phyloP scores from a whole-genome alignment of 2,329 filamentous ascomycete species.

The Fusarium keratoplasticum region DNA sequence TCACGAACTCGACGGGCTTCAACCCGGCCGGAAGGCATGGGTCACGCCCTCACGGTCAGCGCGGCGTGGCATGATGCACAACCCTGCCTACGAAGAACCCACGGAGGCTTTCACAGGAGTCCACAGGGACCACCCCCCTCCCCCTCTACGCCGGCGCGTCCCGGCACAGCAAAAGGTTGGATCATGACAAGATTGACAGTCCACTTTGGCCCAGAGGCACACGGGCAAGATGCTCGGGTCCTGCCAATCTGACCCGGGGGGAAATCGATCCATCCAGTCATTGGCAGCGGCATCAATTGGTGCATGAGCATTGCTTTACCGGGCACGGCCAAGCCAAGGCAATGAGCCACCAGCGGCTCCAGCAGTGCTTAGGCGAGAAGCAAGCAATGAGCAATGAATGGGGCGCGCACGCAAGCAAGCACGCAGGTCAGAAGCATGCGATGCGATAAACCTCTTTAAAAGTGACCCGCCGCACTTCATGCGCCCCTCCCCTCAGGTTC shows the following conservation, averaged over 20 bases:
- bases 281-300: conserved; percentile 8
- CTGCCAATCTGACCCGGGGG: conserved; percentile 13
- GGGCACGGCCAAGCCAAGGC: not conserved
- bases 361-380: not conserved
- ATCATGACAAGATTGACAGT: conserved; percentile 43
- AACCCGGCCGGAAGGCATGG: conserved; percentile 17
- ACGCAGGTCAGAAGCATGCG: conserved; percentile 5
- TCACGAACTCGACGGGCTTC: conserved; percentile 16
- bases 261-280: conserved; percentile 31
- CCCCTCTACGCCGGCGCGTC: conserved; percentile 41
- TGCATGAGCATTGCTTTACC: not conserved
- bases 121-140: conserved; percentile 25
- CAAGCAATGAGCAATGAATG: not conserved
- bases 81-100: conserved; percentile 31
- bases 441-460: conserved; percentile 30
- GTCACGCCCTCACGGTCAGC: conserved; percentile 23
- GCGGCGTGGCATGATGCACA: conserved; percentile 43
- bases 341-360: not conserved
- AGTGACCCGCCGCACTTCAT: conserved; percentile 42
- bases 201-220: conserved; percentile 38
- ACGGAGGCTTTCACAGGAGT: conserved; percentile 13
- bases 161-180: conserved; percentile 34
- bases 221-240: conserved; percentile 22
- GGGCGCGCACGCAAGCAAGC: not conserved
- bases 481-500: conserved; percentile 24